Percentiles rank a stretch among this genome's conserved stretches.
These are phyloP conservation scores for Neocucurbitaria cava DNA, from an alignment of 2,329 filamentous ascomycete species.

Conservation along the genomic window DNA sequence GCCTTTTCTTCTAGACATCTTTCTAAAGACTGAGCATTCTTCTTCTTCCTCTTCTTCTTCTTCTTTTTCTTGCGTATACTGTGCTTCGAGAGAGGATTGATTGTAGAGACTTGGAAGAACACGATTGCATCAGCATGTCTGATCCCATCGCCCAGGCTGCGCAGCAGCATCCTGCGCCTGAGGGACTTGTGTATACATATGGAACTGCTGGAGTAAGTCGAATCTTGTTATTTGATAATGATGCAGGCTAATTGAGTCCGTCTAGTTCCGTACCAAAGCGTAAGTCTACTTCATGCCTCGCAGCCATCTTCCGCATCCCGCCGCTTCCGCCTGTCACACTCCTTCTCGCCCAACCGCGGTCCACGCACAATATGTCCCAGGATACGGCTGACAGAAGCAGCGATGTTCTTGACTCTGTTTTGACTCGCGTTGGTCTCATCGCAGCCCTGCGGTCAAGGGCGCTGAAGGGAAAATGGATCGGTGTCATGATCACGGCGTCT, in stretches of 20 bases:
- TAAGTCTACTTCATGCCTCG: constrained; percentile 49
- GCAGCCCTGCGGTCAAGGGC: constrained; percentile 89
- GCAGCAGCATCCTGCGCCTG: constrained; percentile 47
- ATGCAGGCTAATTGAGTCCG: constrained; percentile 12
- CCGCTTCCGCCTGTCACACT: not conserved
- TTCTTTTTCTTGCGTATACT: not conserved
- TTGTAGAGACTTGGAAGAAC: not conserved
- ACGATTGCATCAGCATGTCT: constrained; percentile 31
- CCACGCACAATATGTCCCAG: not conserved
- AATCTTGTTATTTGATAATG: not conserved
- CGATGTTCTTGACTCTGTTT: constrained; percentile 86
- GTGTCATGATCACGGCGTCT: constrained; percentile 77
- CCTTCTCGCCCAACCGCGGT: not conserved
- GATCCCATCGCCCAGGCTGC: constrained; percentile 41
- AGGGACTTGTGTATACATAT: constrained; percentile 48
- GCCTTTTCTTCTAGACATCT: not conserved
- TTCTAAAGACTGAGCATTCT: not conserved
- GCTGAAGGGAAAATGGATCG: constrained; percentile 87
- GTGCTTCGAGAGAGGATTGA: not conserved
- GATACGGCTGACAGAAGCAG: constrained; percentile 52
- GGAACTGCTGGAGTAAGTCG: constrained; percentile 58
- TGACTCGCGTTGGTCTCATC: constrained; percentile 90
- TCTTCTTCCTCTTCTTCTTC: no score
- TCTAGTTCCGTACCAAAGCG: constrained; percentile 74
- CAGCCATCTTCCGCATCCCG: constrained; percentile 20